Evolutionary conservation across 106 monocot genomes (phyloP).

Genomic region (Dendrobium huoshanense): DNA sequence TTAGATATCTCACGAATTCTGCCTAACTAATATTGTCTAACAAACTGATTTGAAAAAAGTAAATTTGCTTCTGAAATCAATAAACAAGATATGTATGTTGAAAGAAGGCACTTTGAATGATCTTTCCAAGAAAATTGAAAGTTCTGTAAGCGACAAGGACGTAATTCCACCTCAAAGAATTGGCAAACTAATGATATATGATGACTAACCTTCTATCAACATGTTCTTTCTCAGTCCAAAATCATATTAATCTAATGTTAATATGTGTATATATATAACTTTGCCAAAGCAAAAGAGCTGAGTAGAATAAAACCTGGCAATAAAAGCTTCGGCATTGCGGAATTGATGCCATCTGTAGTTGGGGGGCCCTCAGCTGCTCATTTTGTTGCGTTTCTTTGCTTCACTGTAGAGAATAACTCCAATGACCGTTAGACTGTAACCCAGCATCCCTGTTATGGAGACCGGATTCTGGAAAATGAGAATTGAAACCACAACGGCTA

Average conservation of each 20-base stretch:
- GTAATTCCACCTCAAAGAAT: not conserved
- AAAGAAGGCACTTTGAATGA: too few relatives aligned
- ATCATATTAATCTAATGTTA: too few relatives aligned
- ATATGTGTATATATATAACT: too few relatives aligned
- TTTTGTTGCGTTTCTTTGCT: conserved; percentile 76
- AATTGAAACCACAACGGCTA: conserved; percentile 84
- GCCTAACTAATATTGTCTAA: too few relatives aligned
- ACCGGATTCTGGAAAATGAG: conserved; percentile 84
- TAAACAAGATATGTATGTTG: too few relatives aligned
- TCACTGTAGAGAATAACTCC: conserved; percentile 86
- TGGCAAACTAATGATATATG: not conserved
- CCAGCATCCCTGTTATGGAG: conserved; percentile 82
- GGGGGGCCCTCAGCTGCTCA: conserved; percentile 2
- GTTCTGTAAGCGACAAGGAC: not conserved
- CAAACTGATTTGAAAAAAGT: too few relatives aligned
- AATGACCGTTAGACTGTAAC: conserved; percentile 73
- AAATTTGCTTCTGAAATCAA: too few relatives aligned
- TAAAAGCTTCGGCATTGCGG: not conserved
- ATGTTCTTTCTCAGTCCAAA: too few relatives aligned
- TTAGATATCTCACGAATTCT: too few relatives aligned
- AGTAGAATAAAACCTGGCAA: not conserved
- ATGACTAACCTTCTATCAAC: too few relatives aligned
- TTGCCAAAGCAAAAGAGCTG: not conserved
- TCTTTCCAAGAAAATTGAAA: too few relatives aligned
- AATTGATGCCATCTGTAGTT: too few relatives aligned